Conservation (phyloP, 2,329 filamentous ascomycete species). For the Aspergillus vadensis region DNA sequence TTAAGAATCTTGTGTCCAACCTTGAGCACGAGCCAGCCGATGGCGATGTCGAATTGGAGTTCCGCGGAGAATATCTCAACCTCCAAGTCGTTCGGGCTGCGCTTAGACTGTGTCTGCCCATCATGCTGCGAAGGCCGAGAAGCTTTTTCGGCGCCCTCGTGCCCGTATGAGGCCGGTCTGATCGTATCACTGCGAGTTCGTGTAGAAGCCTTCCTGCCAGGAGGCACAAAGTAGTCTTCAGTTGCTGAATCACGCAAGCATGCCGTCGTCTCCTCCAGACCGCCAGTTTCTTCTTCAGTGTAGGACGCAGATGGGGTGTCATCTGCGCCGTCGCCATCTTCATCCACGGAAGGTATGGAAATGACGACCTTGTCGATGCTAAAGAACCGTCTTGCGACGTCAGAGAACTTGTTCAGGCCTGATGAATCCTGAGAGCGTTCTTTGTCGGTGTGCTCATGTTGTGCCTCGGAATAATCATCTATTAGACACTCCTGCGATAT, state of each 20-base stretch:
- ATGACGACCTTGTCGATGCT: conserved; percentile 37
- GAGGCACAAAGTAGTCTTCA: conserved; percentile 30
- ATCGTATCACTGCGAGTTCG: conserved; percentile 22
- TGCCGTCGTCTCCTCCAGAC: conserved; percentile 25
- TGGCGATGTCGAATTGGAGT: conserved; percentile 44
- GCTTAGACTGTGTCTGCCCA: conserved; percentile 8
- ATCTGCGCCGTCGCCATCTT: conserved; percentile 13
- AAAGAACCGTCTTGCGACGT: conserved; percentile 39
- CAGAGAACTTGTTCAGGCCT: conserved; percentile 25
- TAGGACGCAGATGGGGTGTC: conserved; percentile 13
- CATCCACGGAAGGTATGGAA: conserved; percentile 37
- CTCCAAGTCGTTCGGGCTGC: conserved; percentile 23
- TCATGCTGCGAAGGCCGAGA: conserved; percentile 9
- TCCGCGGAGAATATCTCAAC: conserved; percentile 36
- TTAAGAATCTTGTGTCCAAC: conserved; percentile 35
- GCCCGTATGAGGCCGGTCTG: conserved; percentile 15
- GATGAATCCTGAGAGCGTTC: conserved; percentile 21
- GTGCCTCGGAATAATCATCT: conserved; percentile 11
- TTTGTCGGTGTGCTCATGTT: conserved; percentile 18
- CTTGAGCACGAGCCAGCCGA: conserved; percentile 45
- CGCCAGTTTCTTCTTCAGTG: conserved; percentile 17
- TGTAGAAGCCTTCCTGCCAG: conserved; percentile 25
- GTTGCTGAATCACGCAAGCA: conserved; percentile 24
- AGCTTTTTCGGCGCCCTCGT: conserved; percentile 14
- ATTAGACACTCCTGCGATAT: conserved; percentile 14